These are phyloP conservation scores for Takakia lepidozioides DNA, from an alignment of 225 moss, liverwort and hornwort species.

Conservation along the genomic window DNA sequence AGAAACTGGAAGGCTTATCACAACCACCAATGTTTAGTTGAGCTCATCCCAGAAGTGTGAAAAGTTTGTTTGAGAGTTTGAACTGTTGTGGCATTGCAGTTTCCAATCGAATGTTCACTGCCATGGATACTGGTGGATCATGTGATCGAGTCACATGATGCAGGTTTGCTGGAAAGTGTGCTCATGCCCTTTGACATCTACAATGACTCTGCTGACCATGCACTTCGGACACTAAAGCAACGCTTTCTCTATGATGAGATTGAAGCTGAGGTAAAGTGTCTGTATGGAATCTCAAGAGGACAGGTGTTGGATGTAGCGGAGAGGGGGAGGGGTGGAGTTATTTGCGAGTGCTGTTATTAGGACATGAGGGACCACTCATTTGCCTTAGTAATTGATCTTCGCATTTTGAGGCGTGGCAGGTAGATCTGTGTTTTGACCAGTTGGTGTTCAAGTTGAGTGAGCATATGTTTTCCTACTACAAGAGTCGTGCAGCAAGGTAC, in stretches of 20 bases:
- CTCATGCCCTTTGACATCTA: conserved; percentile 98
- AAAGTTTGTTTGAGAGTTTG: too few relatives aligned
- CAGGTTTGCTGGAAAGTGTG: conserved; percentile 86
- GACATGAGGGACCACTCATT: too few relatives aligned
- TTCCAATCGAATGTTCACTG: conserved; percentile 95
- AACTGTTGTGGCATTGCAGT: conserved; percentile 36
- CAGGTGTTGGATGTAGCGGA: too few relatives aligned
- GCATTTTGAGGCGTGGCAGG: conserved; percentile 38
- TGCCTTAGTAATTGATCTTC: too few relatives aligned
- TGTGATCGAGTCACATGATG: conserved; percentile 88
- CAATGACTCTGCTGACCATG: conserved; percentile 92
- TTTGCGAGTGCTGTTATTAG: too few relatives aligned
- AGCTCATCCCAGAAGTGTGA: too few relatives aligned
- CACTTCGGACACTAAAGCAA: conserved; percentile 86
- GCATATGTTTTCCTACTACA: conserved; percentile 86
- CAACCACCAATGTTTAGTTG: too few relatives aligned
- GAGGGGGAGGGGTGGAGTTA: too few relatives aligned
- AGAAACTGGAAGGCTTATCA: too few relatives aligned
- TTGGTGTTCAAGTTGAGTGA: conserved; percentile 97
- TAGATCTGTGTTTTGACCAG: conserved; percentile 98
- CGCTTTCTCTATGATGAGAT: conserved; percentile 98
- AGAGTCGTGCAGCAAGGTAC: conserved; percentile 92
- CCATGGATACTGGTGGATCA: conserved; percentile 99
- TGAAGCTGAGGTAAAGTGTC: conserved; percentile 99
- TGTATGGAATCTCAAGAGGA: too few relatives aligned